A percentile compares a stretch with the other conserved stretches of the same genome.
phyloP scores from a whole-genome alignment of 1,284 basidiomycete species.

The Boletus sp. region DNA sequence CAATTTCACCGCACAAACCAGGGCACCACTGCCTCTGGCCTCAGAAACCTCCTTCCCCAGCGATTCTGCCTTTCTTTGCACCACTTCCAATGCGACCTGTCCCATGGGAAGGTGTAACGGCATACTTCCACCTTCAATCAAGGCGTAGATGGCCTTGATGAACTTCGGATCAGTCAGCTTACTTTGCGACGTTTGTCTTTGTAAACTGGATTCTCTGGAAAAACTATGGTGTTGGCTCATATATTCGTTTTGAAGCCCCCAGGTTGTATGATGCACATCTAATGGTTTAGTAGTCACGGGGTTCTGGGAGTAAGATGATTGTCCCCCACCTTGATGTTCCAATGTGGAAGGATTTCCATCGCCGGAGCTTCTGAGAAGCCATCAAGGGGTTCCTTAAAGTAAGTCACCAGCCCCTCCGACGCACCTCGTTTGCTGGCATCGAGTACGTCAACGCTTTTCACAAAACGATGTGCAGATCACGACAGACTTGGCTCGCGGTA shows the following conservation, averaged over 20 bases:
- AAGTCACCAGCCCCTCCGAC: too few species aligned
- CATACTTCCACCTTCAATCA: constrained; percentile 4
- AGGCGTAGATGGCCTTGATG: neutral
- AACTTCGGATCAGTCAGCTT: constrained; percentile 6
- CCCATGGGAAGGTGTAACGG: constrained; percentile 11
- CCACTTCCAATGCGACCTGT: constrained; percentile 1
- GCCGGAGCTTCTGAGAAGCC: constrained; percentile 17
- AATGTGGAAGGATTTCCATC: constrained; percentile 15
- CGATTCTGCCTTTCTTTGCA: neutral
- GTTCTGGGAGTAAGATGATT: neutral
- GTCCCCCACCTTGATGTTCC: constrained; percentile 18
- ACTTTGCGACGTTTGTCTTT: too few species aligned
- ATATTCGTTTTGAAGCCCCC: constrained; percentile 4
- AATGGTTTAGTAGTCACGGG: neutral
- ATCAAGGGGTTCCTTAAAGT: too few species aligned
- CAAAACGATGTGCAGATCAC: too few species aligned
- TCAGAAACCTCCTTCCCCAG: constrained; percentile 1
- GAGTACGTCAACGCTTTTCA: too few species aligned
- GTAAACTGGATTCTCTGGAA: constrained; percentile 5
- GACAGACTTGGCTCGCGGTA: too few species aligned
- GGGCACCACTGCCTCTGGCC: too few species aligned
- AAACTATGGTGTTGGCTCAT: neutral
- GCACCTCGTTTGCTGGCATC: too few species aligned
- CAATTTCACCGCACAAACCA: too few species aligned
- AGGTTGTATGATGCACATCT: constrained; percentile 16